These are phyloP conservation scores for Dryas drummondii DNA, from an alignment of 306 rosid species.

Conservation along the genomic window DNA sequence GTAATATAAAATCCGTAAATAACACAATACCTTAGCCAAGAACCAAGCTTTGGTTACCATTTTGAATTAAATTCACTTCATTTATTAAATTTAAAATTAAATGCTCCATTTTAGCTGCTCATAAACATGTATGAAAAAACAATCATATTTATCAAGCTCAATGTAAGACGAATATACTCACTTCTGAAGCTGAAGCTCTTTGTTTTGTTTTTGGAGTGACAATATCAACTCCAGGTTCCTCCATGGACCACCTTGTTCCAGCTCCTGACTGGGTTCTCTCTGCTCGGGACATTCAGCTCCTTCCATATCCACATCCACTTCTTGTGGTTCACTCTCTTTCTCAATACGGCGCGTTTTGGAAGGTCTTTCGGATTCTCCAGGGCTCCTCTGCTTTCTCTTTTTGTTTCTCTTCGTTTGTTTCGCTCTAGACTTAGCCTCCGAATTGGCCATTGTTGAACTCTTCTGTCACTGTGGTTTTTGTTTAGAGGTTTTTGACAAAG, in stretches of 20 bases:
- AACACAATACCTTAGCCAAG: not conserved
- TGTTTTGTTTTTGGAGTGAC: constrained; percentile 47
- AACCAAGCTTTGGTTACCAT: not conserved
- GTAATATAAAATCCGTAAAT: not conserved
- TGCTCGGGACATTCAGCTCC: constrained; percentile 10
- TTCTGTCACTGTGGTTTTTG: not conserved
- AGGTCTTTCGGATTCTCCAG: constrained; percentile 24
- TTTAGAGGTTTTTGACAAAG: not conserved
- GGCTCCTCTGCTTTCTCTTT: constrained; percentile 46
- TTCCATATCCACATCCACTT: constrained; percentile 3
- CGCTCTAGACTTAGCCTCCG: constrained; percentile 25
- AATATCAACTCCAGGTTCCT: constrained; percentile 64
- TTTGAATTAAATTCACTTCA: not conserved
- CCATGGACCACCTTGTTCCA: constrained; percentile 48
- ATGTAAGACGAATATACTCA: constrained; percentile 24
- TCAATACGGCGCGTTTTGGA: constrained; percentile 43
- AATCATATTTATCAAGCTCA: not conserved
- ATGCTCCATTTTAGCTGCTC: not conserved
- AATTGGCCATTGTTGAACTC: constrained; percentile 28
- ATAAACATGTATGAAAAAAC: not conserved
- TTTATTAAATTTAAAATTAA: not conserved
- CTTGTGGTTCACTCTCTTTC: constrained; percentile 18
- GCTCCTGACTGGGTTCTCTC: constrained; percentile 11
- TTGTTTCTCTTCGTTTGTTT: constrained; percentile 23
- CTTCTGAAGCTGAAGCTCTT: constrained; percentile 54